phyloP scores from a whole-genome alignment of 768 basidiomycete genomes.

The Leucogyrophana mollusca region DNA sequence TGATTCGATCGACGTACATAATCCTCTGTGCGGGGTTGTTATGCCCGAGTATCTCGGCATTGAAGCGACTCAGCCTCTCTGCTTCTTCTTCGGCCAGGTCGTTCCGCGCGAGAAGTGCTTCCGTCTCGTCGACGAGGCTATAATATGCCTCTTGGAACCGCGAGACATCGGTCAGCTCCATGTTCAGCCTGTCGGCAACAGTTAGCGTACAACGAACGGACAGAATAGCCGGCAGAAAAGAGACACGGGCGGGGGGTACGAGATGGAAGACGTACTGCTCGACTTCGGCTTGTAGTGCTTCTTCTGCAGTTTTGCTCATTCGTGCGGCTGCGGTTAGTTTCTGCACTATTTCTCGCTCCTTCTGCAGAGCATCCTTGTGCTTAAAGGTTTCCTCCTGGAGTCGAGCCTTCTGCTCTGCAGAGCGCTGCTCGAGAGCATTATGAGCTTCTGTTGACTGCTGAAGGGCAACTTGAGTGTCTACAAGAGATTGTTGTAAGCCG shows the following conservation, averaged over 20 bases:
- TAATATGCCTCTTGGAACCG: slow-evolving; percentile 73
- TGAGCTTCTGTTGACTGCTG: slow-evolving; percentile 15
- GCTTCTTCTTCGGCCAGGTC: slow-evolving; percentile 81
- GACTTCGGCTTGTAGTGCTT: slow-evolving; percentile 64
- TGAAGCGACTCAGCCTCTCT: slow-evolving; percentile 70
- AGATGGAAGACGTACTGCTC: slow-evolving; percentile 51
- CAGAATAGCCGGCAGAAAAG: too few relatives aligned
- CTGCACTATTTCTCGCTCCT: slow-evolving; percentile 46
- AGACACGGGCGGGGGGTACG: neutral
- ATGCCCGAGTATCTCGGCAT: slow-evolving; percentile 84
- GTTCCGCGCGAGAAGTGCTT: slow-evolving; percentile 64
- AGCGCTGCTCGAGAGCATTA: slow-evolving; percentile 24
- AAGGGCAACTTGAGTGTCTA: slow-evolving; percentile 19
- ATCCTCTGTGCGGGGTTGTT: slow-evolving; percentile 84
- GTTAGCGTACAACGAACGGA: slow-evolving; percentile 32
- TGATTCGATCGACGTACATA: slow-evolving; percentile 81
- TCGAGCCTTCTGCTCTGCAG: slow-evolving; percentile 24
- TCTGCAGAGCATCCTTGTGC: slow-evolving; percentile 38
- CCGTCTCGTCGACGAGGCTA: slow-evolving; percentile 60
- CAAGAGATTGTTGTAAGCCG: slow-evolving; percentile 16
- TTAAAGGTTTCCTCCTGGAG: slow-evolving; percentile 30
- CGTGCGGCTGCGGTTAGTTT: slow-evolving; percentile 50
- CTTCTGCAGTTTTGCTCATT: slow-evolving; percentile 63
- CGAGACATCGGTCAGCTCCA: slow-evolving; percentile 59
- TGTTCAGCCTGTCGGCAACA: slow-evolving; percentile 31